Percentiles rank a stretch among this genome's conserved stretches.
These are phyloP conservation scores for Claviceps humidiphila DNA, from an alignment of 2,329 filamentous ascomycete genomes.

Conservation along the genomic window DNA sequence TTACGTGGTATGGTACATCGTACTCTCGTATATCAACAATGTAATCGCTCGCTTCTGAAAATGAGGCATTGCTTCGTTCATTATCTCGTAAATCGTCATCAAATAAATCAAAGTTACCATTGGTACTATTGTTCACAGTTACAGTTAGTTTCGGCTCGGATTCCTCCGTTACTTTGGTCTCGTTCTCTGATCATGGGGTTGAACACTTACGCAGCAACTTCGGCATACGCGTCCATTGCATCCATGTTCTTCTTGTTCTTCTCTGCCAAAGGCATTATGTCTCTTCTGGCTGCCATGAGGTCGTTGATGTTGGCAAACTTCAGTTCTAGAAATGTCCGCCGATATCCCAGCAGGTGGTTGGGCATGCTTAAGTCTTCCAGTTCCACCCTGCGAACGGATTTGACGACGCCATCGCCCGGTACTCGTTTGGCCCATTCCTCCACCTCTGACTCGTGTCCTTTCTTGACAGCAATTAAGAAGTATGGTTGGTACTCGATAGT, in stretches of 20 bases:
- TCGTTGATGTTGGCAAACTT: conserved; percentile 80
- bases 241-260: conserved; percentile 94
- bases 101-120: conserved; percentile 85
- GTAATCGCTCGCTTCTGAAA: conserved; percentile 86
- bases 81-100: conserved; percentile 79
- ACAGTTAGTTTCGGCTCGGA: conserved; percentile 8
- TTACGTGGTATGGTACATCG: conserved; percentile 97
- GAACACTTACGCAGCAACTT: conserved; percentile 67
- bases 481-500: conserved; percentile 95
- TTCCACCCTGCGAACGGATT: conserved; percentile 61
- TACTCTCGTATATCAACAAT: conserved; percentile 98
- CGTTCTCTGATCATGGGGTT: neutral
- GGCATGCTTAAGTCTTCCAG: conserved; percentile 93
- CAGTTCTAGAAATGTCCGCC: conserved; percentile 76
- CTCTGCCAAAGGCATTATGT: conserved; percentile 81
- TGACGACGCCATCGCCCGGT: conserved; percentile 67
- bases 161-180: neutral
- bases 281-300: conserved; percentile 69
- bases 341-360: conserved; percentile 87
- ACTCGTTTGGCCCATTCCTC: conserved; percentile 87
- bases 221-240: conserved; percentile 96
- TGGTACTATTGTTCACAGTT: conserved; percentile 36
- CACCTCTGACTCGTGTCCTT: conserved; percentile 78
- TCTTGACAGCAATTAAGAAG: conserved; percentile 82
- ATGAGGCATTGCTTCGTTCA: conserved; percentile 59